Evolutionary conservation across 139 green algal species (phyloP).

Genomic region (Chlamydomonas applanata): DNA sequence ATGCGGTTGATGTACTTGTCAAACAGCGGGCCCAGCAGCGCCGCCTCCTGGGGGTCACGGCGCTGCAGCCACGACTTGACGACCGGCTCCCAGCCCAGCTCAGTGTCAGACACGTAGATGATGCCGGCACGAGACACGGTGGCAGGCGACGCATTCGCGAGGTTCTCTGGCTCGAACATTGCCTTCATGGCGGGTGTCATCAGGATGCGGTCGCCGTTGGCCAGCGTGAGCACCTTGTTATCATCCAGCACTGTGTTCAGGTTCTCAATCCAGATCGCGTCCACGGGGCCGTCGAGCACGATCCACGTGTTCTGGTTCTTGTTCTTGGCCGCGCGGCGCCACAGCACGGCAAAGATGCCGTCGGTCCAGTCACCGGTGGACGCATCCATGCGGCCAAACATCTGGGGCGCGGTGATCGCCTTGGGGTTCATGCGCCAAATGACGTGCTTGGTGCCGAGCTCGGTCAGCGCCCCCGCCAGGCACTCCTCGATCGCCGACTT

Average conservation of each 20-base stretch:
- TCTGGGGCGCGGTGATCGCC: slow-evolving; percentile 78
- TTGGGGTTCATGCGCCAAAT: slow-evolving; percentile 94
- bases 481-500: slow-evolving; percentile 88
- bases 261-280: slow-evolving; percentile 98
- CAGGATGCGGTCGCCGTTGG: slow-evolving; percentile 93
- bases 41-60: slow-evolving; percentile 52
- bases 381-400: slow-evolving; percentile 82
- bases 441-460: slow-evolving; percentile 84
- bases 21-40: slow-evolving; percentile 72
- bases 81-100: slow-evolving; percentile 89
- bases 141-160: slow-evolving; percentile 91
- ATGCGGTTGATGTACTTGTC: slow-evolving; percentile 76
- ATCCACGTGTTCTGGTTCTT: slow-evolving; percentile 96
- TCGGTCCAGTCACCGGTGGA: slow-evolving; percentile 95
- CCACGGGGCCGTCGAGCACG: slow-evolving; percentile 93
- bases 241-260: slow-evolving; percentile 97
- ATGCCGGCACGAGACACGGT: slow-evolving; percentile 93
- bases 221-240: slow-evolving; percentile 85
- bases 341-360: slow-evolving; percentile 92
- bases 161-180: slow-evolving; percentile 94
- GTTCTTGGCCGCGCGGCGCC: slow-evolving; percentile 83
- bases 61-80: slow-evolving; percentile 79
- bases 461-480: slow-evolving; percentile 81
- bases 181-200: slow-evolving; percentile 90
- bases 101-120: slow-evolving; percentile 90